Base-by-base conservation (phyloP, 768 basidiomycete genomes). In the Boletus vermiculosoides region DNA sequence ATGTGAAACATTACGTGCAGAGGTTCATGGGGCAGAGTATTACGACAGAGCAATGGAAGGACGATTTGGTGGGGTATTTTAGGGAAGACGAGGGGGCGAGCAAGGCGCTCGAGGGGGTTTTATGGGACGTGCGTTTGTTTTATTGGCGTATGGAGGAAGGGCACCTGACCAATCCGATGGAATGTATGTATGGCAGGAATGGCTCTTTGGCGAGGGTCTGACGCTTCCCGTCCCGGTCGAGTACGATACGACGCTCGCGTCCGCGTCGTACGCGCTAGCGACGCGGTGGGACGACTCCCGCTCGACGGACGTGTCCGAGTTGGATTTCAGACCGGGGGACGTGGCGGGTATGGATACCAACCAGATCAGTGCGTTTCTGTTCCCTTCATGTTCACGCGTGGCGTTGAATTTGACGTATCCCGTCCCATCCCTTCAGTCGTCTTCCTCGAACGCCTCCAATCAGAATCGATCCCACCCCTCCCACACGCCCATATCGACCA, bases 1-100 rank as follows among this genome's bases (percentile, higher is more conserved):
- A 95, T 66, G 82, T 90, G 50, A 83, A 80, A 60, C 83, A 92
- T 67, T 96, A 96, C 66, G 89, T 91, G 44, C 77, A 79, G 51
- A 90, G 87, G 0, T 96, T 88, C 73, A 85, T 83, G 64, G 89
- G 92, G 8, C 82, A 85, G 71, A 90, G 88, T 59, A 92, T 94
- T 68, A 87, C 87, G 13, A 94, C 92, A 0, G 76, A 84, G 30
- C 79, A 93, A 61, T 96, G 93, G 93, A 89, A 90, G 64, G 75
- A 77, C 0, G 90, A 95, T 66, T 73, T 96, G 13, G 91, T 87
- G 64, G 75, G 63, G 7, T 94, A 87, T 70, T 96, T 81, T 73
- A 71, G 73, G 46, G 77, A 76, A 51, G 68, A 88, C 56, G 83
- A 83, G 28, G 82, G 79, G 0, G 71, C 30, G 76, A 9, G 83